A percentile compares a stretch with the other conserved stretches of the same genome.
Conservation (phyloP, 768 basidiomycete genomes). For the Boletus edulis region DNA sequence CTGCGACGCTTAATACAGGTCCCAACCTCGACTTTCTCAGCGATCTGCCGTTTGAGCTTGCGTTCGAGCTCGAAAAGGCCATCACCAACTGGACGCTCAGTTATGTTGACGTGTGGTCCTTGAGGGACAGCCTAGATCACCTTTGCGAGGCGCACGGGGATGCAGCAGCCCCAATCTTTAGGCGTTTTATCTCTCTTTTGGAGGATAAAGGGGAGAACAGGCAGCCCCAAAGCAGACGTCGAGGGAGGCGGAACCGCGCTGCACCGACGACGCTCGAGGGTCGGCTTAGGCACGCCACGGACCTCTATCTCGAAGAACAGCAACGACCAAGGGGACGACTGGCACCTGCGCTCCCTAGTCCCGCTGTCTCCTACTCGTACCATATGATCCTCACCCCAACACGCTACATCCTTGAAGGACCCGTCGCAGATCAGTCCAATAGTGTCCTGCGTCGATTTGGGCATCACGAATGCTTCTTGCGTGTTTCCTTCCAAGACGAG, state of each 20-base stretch:
- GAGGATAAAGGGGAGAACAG: slow-evolving; percentile 12
- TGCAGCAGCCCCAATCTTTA: slow-evolving; percentile 24
- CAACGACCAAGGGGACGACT: slow-evolving; percentile 24
- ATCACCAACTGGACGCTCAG: slow-evolving; percentile 29
- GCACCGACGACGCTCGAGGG: slow-evolving; percentile 9
- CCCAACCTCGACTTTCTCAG: slow-evolving; percentile 24
- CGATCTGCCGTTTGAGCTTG: slow-evolving; percentile 33
- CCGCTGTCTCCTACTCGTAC: slow-evolving; percentile 32
- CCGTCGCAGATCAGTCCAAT: slow-evolving; percentile 38
- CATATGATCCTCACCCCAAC: slow-evolving; percentile 42
- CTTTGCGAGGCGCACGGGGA: slow-evolving; percentile 18
- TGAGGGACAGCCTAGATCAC: slow-evolving; percentile 17
- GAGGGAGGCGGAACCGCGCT: background rate
- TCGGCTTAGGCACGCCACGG: slow-evolving; percentile 15
- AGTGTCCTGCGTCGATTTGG: slow-evolving; percentile 36
- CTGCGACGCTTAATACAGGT: slow-evolving; percentile 2
- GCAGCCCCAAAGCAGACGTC: background rate
- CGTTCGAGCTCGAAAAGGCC: slow-evolving; percentile 40
- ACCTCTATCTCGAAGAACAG: slow-evolving; percentile 24
- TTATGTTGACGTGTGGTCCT: slow-evolving; percentile 14
- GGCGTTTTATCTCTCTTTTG: slow-evolving; percentile 14
- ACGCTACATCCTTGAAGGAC: slow-evolving; percentile 37
- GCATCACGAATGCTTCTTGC: slow-evolving; percentile 42
- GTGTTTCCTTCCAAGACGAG: slow-evolving; percentile 50
- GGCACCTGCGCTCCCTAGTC: slow-evolving; percentile 15